Evolutionary conservation across 1,284 basidiomycete species (phyloP).

Genomic region (Melampsora larici-populina): DNA sequence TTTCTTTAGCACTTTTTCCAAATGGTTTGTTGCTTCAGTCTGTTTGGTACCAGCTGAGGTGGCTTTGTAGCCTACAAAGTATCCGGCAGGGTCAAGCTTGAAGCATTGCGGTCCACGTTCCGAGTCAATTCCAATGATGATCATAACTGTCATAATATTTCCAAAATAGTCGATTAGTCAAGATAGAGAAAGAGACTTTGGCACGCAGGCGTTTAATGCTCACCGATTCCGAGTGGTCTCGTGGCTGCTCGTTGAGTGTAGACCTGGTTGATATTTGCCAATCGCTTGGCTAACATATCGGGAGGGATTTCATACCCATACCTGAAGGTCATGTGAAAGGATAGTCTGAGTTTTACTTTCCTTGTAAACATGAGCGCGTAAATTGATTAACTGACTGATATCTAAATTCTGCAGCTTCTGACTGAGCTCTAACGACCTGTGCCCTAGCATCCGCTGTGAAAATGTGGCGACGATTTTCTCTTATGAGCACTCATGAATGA

Average conservation of each 20-base stretch:
- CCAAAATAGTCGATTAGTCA: slow-evolving; percentile 1
- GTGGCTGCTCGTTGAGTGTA: slow-evolving; percentile 97
- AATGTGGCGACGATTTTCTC: slow-evolving; percentile 40
- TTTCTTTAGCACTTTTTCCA: slow-evolving; percentile 99
- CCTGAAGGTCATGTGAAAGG: not conserved
- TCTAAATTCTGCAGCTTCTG: slow-evolving; percentile 89
- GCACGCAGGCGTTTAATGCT: slow-evolving; percentile 51
- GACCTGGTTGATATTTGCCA: slow-evolving; percentile 99
- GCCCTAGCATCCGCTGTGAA: slow-evolving; percentile 79
- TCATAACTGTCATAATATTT: slow-evolving; percentile 68
- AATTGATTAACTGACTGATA: slow-evolving; percentile 66
- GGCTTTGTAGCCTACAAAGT: slow-evolving; percentile 97
- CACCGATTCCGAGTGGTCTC: slow-evolving; percentile 92
- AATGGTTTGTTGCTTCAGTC: slow-evolving; percentile 90
- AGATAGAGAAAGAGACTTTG: not conserved
- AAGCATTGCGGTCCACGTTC: slow-evolving; percentile 85
- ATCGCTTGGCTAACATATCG: slow-evolving; percentile 82
- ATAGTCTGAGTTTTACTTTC: not conserved
- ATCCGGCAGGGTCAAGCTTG: slow-evolving; percentile 97
- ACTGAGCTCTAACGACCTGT: slow-evolving; percentile 81
- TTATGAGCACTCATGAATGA: slow-evolving; percentile 10
- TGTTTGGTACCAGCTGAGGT: slow-evolving; percentile 96
- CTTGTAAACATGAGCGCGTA: not conserved
- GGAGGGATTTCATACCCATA: slow-evolving; percentile 95
- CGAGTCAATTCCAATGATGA: slow-evolving; percentile 86